Evolutionary conservation across 2,329 filamentous ascomycete species (phyloP).

Genomic region (Amphichorda felina): DNA sequence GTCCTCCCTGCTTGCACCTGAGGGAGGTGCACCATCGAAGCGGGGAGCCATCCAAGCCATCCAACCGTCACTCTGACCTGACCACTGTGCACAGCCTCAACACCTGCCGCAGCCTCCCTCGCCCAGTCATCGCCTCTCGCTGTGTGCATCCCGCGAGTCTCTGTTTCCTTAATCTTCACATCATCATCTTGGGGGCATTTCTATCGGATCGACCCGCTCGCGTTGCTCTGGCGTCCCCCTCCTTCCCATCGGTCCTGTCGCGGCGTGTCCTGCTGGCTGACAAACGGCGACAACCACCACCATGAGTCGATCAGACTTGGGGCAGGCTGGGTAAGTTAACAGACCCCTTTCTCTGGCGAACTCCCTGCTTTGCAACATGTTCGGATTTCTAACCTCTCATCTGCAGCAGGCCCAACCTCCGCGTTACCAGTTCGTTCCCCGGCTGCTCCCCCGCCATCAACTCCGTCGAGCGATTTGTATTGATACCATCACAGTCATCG

Average conservation of each 20-base stretch:
- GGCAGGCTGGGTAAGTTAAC: slow-evolving; percentile 3
- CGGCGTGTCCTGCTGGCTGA: background rate
- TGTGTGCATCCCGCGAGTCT: background rate
- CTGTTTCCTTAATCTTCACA: background rate
- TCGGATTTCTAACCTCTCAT: too few species aligned
- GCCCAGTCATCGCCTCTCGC: background rate
- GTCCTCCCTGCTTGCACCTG: too few species aligned
- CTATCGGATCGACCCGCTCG: background rate
- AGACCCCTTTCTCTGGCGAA: too few species aligned
- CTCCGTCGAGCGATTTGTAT: slow-evolving; percentile 10
- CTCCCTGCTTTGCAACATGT: too few species aligned
- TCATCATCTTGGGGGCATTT: too few species aligned
- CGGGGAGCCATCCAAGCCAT: too few species aligned
- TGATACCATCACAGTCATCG: slow-evolving; percentile 65
- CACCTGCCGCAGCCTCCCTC: slow-evolving; percentile 1
- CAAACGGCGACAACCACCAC: background rate
- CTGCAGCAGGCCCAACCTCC: slow-evolving; percentile 71
- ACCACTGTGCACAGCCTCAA: slow-evolving; percentile 2
- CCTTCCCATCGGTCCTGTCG: background rate
- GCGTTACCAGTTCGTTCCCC: slow-evolving; percentile 70
- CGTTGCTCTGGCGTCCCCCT: background rate
- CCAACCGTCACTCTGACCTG: too few species aligned
- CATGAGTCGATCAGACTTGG: slow-evolving; percentile 3
- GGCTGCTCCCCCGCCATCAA: slow-evolving; percentile 7
- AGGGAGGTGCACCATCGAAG: too few species aligned